Evolutionary conservation across 164 flowering plant species (phyloP).

Genomic region (Vitis amurensis): DNA sequence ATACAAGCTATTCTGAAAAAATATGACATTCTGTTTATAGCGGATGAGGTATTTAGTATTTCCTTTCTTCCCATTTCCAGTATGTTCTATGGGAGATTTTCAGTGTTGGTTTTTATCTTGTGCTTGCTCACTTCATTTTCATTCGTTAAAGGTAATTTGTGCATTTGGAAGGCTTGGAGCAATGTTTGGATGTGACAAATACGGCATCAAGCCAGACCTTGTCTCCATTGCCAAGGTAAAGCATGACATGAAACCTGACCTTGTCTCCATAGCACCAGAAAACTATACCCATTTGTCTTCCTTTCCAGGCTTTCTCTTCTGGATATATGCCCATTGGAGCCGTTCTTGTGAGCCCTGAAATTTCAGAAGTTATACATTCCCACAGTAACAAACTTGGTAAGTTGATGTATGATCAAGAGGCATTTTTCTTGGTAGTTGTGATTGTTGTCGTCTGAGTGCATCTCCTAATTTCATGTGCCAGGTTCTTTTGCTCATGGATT

Average conservation of each 20-base stretch:
- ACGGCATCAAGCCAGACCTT: conserved; percentile 93
- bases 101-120: not conserved
- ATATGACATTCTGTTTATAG: conserved; percentile 90
- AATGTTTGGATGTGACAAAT: conserved; percentile 95
- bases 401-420: no score
- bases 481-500: no score
- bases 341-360: conserved; percentile 76
- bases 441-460: no score
- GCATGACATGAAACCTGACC: not conserved
- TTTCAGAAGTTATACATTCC: conserved; percentile 40
- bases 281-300: no score
- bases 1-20: conserved; percentile 88
- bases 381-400: not conserved
- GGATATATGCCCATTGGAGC: conserved; percentile 95
- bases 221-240: conserved; percentile 90
- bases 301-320: no score
- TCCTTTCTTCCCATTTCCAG: not conserved
- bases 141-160: conserved; percentile 67
- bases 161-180: conserved; percentile 98
- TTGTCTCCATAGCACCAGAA: no score
- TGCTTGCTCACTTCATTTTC: not conserved
- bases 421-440: no score
- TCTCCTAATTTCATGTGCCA: no score
- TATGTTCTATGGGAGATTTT: not conserved
- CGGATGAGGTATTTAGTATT: conserved; percentile 71